phyloP scores from a whole-genome alignment of 768 basidiomycete genomes.

The Imleria badia region DNA sequence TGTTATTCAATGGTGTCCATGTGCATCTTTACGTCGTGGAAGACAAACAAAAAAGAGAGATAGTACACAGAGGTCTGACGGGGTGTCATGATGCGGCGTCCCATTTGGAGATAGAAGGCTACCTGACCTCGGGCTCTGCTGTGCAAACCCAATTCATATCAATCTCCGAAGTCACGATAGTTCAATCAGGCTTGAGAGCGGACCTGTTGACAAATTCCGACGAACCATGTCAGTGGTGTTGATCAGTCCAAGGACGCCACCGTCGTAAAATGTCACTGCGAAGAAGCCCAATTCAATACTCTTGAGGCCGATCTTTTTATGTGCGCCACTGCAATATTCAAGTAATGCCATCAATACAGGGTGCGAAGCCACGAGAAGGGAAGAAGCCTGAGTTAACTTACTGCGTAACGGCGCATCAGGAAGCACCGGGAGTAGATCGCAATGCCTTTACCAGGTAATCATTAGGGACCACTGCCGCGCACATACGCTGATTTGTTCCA shows the following conservation, averaged over 20 bases:
- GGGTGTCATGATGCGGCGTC: conserved; percentile 10
- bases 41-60: not conserved
- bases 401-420: conserved; percentile 19
- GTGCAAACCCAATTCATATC: conserved; percentile 24
- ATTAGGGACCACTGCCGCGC: not conserved
- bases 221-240: conserved; percentile 13
- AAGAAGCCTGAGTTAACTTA: conserved; percentile 2
- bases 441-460: conserved; percentile 14
- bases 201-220: conserved; percentile 23
- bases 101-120: conserved; percentile 26
- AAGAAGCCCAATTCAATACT: conserved; percentile 12
- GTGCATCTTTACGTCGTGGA: conserved; percentile 26
- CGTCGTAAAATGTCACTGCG: conserved; percentile 17
- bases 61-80: conserved; percentile 2
- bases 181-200: conserved; percentile 20
- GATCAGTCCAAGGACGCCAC: conserved; percentile 24
- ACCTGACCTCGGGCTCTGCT: conserved; percentile 15
- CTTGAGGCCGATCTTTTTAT: conserved; percentile 19
- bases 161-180: conserved; percentile 22
- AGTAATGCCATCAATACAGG: conserved; percentile 9
- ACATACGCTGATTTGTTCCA: conserved; percentile 2
- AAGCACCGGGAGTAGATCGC: conserved; percentile 23
- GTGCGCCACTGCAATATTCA: conserved; percentile 16
- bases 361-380: conserved; percentile 17
- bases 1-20: not conserved